phyloP scores from a whole-genome alignment of 2,329 filamentous ascomycete genomes.

The Fusarium sterilihyphosum region DNA sequence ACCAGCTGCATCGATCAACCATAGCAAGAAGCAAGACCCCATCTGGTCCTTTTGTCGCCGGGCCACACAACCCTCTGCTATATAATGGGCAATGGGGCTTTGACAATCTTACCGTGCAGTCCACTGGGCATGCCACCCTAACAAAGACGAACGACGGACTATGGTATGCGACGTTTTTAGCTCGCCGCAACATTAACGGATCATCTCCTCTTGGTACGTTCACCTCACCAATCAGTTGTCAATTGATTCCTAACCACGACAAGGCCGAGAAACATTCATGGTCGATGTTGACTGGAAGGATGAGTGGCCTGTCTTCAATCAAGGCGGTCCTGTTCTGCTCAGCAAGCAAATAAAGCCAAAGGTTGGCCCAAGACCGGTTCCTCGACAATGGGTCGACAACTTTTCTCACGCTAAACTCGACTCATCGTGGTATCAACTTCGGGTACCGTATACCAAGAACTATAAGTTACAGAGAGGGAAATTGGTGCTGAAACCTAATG shows the following conservation, averaged over 20 bases:
- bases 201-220: background rate
- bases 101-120: background rate
- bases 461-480: background rate
- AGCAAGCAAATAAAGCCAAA: background rate
- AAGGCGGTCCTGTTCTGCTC: background rate
- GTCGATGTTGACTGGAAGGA: background rate
- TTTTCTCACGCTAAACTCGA: background rate
- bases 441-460: background rate
- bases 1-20: background rate
- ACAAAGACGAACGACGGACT: background rate
- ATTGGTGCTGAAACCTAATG: background rate
- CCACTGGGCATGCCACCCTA: background rate
- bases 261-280: background rate
- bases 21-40: background rate
- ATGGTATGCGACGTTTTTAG: background rate
- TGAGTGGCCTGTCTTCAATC: background rate
- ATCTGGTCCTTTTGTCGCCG: background rate
- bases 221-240: too few relatives aligned
- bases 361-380: background rate
- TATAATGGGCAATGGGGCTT: background rate
- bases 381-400: background rate
- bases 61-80: background rate
- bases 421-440: background rate
- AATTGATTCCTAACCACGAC: rapidly evolving
- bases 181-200: background rate